Conservation (phyloP, 1,139 yeast species). For the Kodamaea anthophila region DNA sequence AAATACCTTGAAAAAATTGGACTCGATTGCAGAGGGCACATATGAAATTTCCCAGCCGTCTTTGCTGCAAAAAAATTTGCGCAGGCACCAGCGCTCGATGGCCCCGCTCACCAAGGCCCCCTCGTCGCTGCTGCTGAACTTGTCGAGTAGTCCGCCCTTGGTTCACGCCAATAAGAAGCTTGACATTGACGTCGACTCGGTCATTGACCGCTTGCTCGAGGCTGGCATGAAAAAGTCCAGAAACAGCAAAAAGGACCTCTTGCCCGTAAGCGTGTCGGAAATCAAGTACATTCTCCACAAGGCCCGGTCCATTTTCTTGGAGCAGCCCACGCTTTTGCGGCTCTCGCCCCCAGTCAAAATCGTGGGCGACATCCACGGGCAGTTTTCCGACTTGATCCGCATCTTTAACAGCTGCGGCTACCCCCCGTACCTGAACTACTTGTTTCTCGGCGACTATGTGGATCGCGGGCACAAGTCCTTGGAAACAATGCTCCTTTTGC, state of each 20-base stretch:
- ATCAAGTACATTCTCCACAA: slow-evolving; percentile 59
- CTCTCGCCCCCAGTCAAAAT: slow-evolving; percentile 80
- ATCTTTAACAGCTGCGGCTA: slow-evolving; percentile 73
- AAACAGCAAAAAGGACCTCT: slow-evolving; percentile 34
- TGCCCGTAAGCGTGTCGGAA: slow-evolving; percentile 47
- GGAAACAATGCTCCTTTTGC: slow-evolving; percentile 65
- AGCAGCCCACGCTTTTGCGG: slow-evolving; percentile 71
- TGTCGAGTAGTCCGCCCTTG: slow-evolving; percentile 25
- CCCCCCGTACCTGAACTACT: slow-evolving; percentile 73
- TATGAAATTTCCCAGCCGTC: slow-evolving; percentile 7
- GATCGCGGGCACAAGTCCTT: slow-evolving; percentile 81
- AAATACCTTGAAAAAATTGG: slow-evolving; percentile 21
- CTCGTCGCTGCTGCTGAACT: slow-evolving; percentile 16
- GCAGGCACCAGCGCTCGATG: slow-evolving; percentile 8
- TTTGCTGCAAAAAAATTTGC: slow-evolving; percentile 9
- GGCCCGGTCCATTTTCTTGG: slow-evolving; percentile 63
- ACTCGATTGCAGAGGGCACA: slow-evolving; percentile 37
- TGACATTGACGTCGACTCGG: slow-evolving; percentile 46
- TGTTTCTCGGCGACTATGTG: slow-evolving; percentile 80
- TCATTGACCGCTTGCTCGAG: slow-evolving; percentile 49
- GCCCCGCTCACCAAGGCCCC: slow-evolving; percentile 10
- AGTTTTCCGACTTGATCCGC: slow-evolving; percentile 67
- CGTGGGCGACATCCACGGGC: slow-evolving; percentile 87
- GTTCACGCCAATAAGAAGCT: slow-evolving; percentile 13
- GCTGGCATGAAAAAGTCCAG: slow-evolving; percentile 30